phyloP scores from a whole-genome alignment of 2,329 filamentous ascomycete species.

The Hypoxylon sp. region DNA sequence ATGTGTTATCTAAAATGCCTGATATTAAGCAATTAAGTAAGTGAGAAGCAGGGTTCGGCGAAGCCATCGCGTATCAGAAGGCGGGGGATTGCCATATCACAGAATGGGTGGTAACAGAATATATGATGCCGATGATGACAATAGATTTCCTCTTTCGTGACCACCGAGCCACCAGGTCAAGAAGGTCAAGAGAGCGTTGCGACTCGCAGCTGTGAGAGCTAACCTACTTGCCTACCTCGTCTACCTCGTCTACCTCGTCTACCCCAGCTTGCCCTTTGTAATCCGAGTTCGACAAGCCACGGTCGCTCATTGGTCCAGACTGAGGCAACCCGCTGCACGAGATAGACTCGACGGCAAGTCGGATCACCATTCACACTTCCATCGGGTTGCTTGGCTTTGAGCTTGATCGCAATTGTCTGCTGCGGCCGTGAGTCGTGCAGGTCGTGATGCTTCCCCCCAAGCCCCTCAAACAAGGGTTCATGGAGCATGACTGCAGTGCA shows the following conservation, averaged over 20 bases:
- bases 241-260: background rate
- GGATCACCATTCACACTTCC: conserved; percentile 25
- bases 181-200: conserved; percentile 6
- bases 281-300: conserved; percentile 16
- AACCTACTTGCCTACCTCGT: conserved; percentile 6
- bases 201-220: conserved; percentile 22
- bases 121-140: conserved; percentile 33
- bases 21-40: conserved; percentile 9
- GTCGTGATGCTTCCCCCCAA: conserved; percentile 24
- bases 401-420: conserved; percentile 19
- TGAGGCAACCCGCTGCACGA: conserved; percentile 22
- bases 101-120: conserved; percentile 4
- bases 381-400: conserved; percentile 25
- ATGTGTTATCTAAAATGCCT: conserved; percentile 10
- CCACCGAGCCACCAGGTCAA: conserved; percentile 3
- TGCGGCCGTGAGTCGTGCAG: conserved; percentile 19
- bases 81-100: conserved; percentile 12
- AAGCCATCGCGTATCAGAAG: background rate
- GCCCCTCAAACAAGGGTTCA: conserved; percentile 18
- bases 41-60: conserved; percentile 7
- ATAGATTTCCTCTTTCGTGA: conserved; percentile 9
- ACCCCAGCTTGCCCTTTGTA: background rate
- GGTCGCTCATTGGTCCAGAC: conserved; percentile 16
- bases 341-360: conserved; percentile 3
- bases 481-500: conserved; percentile 20